Evolutionary conservation across 2,329 filamentous ascomycete species (phyloP).

Genomic region (Fusarium sp.): DNA sequence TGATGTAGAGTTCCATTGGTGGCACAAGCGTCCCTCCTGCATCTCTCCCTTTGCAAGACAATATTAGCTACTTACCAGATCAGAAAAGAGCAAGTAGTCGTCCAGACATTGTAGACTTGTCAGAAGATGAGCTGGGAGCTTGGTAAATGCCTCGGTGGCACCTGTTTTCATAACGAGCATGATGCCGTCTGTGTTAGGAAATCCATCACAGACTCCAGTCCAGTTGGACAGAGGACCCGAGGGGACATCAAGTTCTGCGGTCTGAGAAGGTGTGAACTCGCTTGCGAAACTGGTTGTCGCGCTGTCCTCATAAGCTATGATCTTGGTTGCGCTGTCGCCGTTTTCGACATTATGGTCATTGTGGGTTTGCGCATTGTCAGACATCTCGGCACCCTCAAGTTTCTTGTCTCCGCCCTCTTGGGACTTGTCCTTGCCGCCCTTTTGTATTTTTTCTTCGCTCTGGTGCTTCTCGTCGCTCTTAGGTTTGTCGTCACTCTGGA

Average conservation of each 20-base stretch:
- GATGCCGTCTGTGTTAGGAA: slow-evolving; percentile 60
- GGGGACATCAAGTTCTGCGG: slow-evolving; percentile 26
- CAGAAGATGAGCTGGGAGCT: slow-evolving; percentile 68
- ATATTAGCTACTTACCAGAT: slow-evolving; percentile 56
- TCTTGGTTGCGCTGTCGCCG: slow-evolving; percentile 6
- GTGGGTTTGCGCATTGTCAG: slow-evolving; percentile 17
- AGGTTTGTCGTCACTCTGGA: background rate
- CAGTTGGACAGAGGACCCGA: slow-evolving; percentile 28
- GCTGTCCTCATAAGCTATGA: background rate
- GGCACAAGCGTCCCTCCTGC: background rate
- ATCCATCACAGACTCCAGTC: slow-evolving; percentile 54
- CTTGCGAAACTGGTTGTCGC: slow-evolving; percentile 7
- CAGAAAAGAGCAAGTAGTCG: slow-evolving; percentile 69
- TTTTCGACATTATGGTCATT: slow-evolving; percentile 15
- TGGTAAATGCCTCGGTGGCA: slow-evolving; percentile 67
- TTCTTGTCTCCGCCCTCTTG: slow-evolving; percentile 38
- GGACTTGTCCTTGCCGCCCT: slow-evolving; percentile 9
- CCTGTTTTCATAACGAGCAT: slow-evolving; percentile 71
- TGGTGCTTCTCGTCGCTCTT: slow-evolving; percentile 1
- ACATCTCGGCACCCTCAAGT: background rate
- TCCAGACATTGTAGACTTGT: slow-evolving; percentile 67
- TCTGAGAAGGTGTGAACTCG: slow-evolving; percentile 18
- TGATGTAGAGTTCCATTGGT: slow-evolving; percentile 17
- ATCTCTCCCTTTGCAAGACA: background rate
- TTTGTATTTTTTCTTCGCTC: slow-evolving; percentile 15